Evolutionary conservation across 2,329 filamentous ascomycete genomes (phyloP), one percentile per base, ranked within the genome.

Genomic region (Paramyrothecium sp.): DNA sequence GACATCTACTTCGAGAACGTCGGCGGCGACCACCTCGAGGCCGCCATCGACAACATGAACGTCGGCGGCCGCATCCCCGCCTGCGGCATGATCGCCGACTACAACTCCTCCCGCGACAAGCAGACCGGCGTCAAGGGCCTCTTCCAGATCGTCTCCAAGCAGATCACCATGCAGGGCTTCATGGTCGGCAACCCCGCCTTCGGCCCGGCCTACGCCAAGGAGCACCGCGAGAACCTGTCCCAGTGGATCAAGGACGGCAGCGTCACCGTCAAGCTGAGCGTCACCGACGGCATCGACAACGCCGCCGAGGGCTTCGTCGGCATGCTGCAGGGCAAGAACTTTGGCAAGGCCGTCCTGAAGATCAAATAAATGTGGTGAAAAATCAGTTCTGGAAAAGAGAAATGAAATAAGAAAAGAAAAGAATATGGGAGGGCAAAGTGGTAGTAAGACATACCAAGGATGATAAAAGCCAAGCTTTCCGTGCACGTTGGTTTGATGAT

Each of bases 1-100:
- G 89, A 92, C 68, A 91, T 92, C 69, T 92, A 92, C 77, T 93
- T 88, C 68, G 90, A 92, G 73, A 92, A 92, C 64, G 89, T 90
- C 7, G 90, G 90, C 20, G 90, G 89, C 44, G 88, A 90, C 72
- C 87, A 90, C 61, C 79, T 92, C 54, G 86, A 90, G 63, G 77
- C 56, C n/a, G 56, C 84, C 12, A 53, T 59, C 22, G 41, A 21
- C 26, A 66, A 63, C 54, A 69, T 82, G 74, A 93, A 91, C 56
- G 56, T 72, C 48, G 83, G 79, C 56, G 91, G 89, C 21, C 81
- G 91, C 58, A 84, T 94, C 54, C 76, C 87, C 62, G 77, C 78
- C 57, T 89, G 83, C 65, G 84, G 83, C 48, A 85, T 92, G 85
- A 92, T 95, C 71, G 87, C 85, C 4, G 84, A 89, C 64, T 96